Evolutionary conservation across 305 asterid species (phyloP).

Genomic region (Nicotiana rustica): DNA sequence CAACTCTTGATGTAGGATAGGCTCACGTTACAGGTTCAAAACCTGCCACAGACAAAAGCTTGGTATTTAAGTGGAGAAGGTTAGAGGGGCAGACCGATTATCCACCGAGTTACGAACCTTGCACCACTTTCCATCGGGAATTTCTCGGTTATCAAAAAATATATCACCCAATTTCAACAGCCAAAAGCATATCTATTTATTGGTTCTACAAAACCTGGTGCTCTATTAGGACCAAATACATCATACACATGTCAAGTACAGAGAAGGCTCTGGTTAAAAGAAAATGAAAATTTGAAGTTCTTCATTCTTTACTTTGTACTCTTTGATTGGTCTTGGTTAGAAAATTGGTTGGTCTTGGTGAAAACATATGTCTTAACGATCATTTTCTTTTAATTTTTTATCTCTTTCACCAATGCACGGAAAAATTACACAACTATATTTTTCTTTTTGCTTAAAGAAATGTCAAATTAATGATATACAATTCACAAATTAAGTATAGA

Average conservation of each 20-base stretch:
- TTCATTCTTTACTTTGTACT: background rate
- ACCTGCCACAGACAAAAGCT: no score
- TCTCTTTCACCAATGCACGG: background rate
- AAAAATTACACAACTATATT: background rate
- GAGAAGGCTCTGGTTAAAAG: background rate
- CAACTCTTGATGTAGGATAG: no score
- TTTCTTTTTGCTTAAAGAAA: background rate
- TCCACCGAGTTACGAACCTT: no score
- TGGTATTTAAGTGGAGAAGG: no score
- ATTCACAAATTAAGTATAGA: constrained; percentile 1
- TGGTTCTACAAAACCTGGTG: background rate
- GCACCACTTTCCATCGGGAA: no score
- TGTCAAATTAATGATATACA: background rate
- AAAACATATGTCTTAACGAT: background rate
- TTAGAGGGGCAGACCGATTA: no score
- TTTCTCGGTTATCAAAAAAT: no score
- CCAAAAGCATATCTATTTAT: background rate
- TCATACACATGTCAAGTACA: background rate
- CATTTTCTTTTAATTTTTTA: background rate
- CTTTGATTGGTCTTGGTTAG: background rate
- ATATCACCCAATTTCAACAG: background rate
- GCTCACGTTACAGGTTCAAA: no score
- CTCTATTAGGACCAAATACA: background rate
- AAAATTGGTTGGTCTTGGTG: background rate
- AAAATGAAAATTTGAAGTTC: background rate